Evolutionary conservation across 2,329 filamentous ascomycete species (phyloP), one percentile per base, ranked within the genome.

Genomic region (Fusarium chlamydosporum): DNA sequence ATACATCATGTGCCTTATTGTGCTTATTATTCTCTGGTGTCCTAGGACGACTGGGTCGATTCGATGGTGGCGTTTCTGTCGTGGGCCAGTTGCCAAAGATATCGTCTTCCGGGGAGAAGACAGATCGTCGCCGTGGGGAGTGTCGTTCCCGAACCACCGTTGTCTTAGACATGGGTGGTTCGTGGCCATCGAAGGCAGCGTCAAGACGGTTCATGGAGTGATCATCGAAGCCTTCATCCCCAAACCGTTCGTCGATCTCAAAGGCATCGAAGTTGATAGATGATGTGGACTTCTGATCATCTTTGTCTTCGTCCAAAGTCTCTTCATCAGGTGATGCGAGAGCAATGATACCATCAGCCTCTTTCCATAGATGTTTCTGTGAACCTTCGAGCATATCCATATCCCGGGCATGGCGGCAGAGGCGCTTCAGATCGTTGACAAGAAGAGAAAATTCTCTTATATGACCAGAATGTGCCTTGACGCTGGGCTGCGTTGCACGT

Each of bases 281-380:
- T 15, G 77, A 78, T 8, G 76, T 76, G 4, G 79, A 78, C n/a
- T 78, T 77, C 18, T 78, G 76, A 29, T 80, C 78, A 7, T 78
- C 78, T 13, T 79, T 52, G 38, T 75, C 68, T 16, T 77, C 77
- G 13, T 82, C 81, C 7, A 80, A 72, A 33, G 84, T 82, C 47
- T 91, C 88, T 47, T 86, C 84, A 65, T 91, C 89, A 2, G 89
- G 89, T 2, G 89, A 90, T 45, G 92, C 93, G n/a, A 96, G 82
- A 34, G 92, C 91, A 75, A 96, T 96, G 79, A 96, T 94, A 15
- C 92, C 92, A 76, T 96, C 92, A 2, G 93, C 92, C 76, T 96
- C 92, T 72, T 89, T 88, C 92, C 92, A 96, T 46, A 92, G 82
- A 13, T 82, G 81, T 13, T 84, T 83, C 23, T 89, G 85, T 7